Base-by-base conservation (phyloP, 371 early-diverging fungal species). In the Smittium culicis region DNA sequence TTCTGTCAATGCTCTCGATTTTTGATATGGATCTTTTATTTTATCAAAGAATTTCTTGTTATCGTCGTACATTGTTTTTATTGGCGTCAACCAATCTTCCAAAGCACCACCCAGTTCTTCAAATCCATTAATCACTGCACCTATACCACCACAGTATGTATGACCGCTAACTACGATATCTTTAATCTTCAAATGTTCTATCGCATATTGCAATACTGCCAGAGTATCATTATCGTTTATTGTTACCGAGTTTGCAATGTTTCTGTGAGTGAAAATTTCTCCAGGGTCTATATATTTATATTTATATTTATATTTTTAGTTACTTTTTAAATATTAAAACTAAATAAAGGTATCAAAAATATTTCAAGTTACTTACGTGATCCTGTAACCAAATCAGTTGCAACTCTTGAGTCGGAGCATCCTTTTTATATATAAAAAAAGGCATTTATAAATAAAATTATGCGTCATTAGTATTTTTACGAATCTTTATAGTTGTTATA, bases 121-220 rank as follows among this genome's bases (percentile, higher is more conserved):
- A 79, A 87, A 87, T 76, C 91, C 91, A 11, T 57, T 25, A 64
- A 69, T 45, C 20, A 86, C 83, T n/a, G 91, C 89, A 64, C 80
- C 79, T 30, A 93, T 86, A 69, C 94, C 96, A 61, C 92, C 94
- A 75, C 94, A 94, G 35, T 83, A 78, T 68, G 90, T 89, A 74
- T 95, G 96, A 61, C 67, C 98, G 68, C 92, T 92, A 11, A 97
- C 92, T 64, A 97, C 82, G 66, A 97, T 81, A 68, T 96, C 91
- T 73, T 92, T 83, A 54, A 97, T 93, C 75, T 89, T 87, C 58
- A 97, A 83, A 35, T 86, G 83, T 33, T 92, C 88, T 57, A 97
- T 91, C 35, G 96, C 92, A 72, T 89, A 97, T 74, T 95, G 91
- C 31, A 97, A 77, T 63, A 91, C 94, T 2, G 90, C 88, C 28